Evolutionary conservation across 164 flowering plant species (phyloP).

Genomic region (Euptelea pleiosperma): DNA sequence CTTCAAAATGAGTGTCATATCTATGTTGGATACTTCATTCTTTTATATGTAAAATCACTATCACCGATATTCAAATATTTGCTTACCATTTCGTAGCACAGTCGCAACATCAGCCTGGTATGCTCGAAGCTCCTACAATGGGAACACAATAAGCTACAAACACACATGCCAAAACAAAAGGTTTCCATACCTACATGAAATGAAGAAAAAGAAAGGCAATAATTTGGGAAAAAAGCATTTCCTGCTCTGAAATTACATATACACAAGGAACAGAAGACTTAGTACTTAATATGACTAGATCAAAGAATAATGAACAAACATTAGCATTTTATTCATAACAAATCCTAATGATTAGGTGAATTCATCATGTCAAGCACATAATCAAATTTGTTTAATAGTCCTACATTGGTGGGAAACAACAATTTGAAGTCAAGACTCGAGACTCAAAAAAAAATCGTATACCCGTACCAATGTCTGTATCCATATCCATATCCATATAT

Average conservation of each 20-base stretch:
- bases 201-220: neutral
- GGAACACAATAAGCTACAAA: conserved; percentile 16
- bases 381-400: neutral
- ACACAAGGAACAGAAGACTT: neutral
- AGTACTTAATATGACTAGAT: neutral
- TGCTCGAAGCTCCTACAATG: conserved; percentile 85
- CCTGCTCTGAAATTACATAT: neutral
- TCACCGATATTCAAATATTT: neutral
- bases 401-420: no score
- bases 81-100: conserved; percentile 81
- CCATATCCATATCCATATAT: no score
- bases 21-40: neutral
- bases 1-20: neutral
- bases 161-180: neutral
- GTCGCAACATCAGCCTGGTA: conserved; percentile 99
- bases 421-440: no score
- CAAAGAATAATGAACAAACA: neutral
- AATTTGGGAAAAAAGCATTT: neutral
- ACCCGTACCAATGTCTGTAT: no score
- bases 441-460: no score
- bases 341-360: neutral
- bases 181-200: neutral
- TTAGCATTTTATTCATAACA: neutral
- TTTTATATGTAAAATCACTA: neutral
- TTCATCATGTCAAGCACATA: neutral